phyloP scores from a whole-genome alignment of 768 basidiomycete species.

The Phaeotremella skinneri region DNA sequence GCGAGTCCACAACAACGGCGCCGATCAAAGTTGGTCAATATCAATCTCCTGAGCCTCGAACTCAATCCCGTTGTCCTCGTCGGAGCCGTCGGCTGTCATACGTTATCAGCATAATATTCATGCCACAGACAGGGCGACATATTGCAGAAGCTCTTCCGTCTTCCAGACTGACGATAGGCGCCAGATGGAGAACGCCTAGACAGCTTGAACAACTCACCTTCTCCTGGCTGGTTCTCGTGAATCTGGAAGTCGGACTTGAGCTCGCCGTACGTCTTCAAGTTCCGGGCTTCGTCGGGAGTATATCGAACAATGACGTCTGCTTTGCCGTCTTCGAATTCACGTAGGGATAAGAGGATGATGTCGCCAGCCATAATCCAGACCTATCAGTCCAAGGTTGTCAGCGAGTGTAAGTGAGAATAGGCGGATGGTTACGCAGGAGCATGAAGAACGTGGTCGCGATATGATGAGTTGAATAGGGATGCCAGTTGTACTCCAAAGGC shows the following conservation, averaged over 20 bases:
- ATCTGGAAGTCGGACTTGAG: conserved; percentile 94
- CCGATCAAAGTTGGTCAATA: too few species aligned
- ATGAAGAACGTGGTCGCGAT: conserved; percentile 14
- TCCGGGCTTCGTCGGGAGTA: conserved; percentile 76
- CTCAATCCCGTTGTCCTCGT: conserved; percentile 49
- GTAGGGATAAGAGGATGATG: conserved; percentile 87
- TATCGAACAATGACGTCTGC: conserved; percentile 99
- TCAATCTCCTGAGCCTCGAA: conserved; percentile 53
- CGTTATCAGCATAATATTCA: neutral
- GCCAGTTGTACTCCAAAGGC: neutral
- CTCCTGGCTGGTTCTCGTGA: conserved; percentile 84
- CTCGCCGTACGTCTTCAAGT: conserved; percentile 97
- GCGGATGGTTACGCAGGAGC: neutral
- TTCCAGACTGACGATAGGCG: conserved; percentile 5
- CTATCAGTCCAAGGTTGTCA: conserved; percentile 55
- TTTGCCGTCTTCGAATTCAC: conserved; percentile 99
- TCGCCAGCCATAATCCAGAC: conserved; percentile 99
- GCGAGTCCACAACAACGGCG: too few species aligned
- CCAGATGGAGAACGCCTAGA: conserved; percentile 7
- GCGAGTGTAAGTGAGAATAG: neutral
- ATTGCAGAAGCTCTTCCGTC: too few species aligned
- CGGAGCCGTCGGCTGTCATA: conserved; percentile 37
- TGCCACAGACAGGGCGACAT: neutral
- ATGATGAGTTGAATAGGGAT: conserved; percentile 3
- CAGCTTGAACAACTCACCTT: conserved; percentile 68